Evolutionary conservation across 2,329 filamentous ascomycete genomes (phyloP), one percentile per base, ranked within the genome.

Genomic region (Sporothrix brunneoviolacea): DNA sequence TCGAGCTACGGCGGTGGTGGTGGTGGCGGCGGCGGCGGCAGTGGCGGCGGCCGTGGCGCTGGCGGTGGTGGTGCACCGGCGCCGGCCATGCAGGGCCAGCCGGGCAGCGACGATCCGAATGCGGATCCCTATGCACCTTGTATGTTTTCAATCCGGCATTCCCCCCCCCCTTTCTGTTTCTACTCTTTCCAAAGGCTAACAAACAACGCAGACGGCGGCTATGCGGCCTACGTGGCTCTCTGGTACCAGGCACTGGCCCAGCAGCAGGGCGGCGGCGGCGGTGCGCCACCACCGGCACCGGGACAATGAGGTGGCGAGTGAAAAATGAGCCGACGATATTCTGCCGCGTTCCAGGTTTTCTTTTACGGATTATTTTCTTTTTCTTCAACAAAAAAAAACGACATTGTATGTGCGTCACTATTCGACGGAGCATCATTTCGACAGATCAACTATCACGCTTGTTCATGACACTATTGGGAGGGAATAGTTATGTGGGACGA

Each of bases 101-200:
- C 59, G 61, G 24, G 57, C 61, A 67, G 76, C 58, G 72, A 69
- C 54, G 73, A 76, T 55, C 74, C 72, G 27, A 70, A 65, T 43
- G 72, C 73, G 50, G 86, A 88, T 61, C 83, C 84, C 1, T 93
- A 93, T 67, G 88, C 88, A 51, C 76, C 83, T 51, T 93, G 80
- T 83, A 72, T 72, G 80, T 71, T 12, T n/a, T 15, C 13, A n/a
- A n/a, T n/a, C n/a, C n/a, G n/a, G n/a, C n/a, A 10, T 10, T 28
- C 24, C 24, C 24, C 24, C 24, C n/a, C n/a, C n/a, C n/a, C n/a
- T 28, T 28, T 28, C 24, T 28, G 6, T 15, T 51, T 18, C 3
- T 4, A 15, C 9, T 35, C 7, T 30, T 42, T n/a, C n/a, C n/a
- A n/a, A n/a, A n/a, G n/a, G 8, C 24, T 22, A 27, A 9, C 56